phyloP scores from a whole-genome alignment of 1,139 yeast genomes.

The Candida freyschussii region DNA sequence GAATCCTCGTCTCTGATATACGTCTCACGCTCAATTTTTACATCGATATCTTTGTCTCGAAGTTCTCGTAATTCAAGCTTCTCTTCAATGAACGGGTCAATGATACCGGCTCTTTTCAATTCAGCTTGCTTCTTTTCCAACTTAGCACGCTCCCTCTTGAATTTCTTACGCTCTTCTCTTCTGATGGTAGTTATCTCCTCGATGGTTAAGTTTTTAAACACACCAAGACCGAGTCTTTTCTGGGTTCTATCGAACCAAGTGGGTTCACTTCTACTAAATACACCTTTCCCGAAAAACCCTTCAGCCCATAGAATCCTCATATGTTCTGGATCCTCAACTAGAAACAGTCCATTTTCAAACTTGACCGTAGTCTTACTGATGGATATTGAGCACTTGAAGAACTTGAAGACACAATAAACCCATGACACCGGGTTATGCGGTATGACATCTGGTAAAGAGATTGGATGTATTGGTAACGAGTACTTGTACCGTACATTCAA shows the following conservation, averaged over 20 bases:
- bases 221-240: slow-evolving; percentile 43
- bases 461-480: slow-evolving; percentile 37
- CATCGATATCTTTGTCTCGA: slow-evolving; percentile 30
- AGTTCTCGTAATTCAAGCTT: slow-evolving; percentile 27
- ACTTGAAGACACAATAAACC: slow-evolving; percentile 40
- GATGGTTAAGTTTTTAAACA: slow-evolving; percentile 35
- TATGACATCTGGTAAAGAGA: slow-evolving; percentile 40
- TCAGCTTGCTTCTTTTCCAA: slow-evolving; percentile 31
- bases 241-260: slow-evolving; percentile 73
- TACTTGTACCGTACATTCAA: slow-evolving; percentile 29
- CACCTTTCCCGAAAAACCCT: slow-evolving; percentile 96
- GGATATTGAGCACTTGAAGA: slow-evolving; percentile 20
- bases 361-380: slow-evolving; percentile 14
- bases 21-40: slow-evolving; percentile 25
- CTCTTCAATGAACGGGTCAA: slow-evolving; percentile 31
- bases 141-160: slow-evolving; percentile 51
- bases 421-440: slow-evolving; percentile 62
- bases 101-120: slow-evolving; percentile 29
- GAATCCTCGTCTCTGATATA: slow-evolving; percentile 39
- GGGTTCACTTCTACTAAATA: slow-evolving; percentile 85
- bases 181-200: slow-evolving; percentile 78
- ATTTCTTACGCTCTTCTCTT: slow-evolving; percentile 65
- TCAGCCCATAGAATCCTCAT: slow-evolving; percentile 68
- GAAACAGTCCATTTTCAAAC: slow-evolving; percentile 35
- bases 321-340: slow-evolving; percentile 40